Conservation (phyloP, 768 basidiomycete species). For the Amanita muscaria region DNA sequence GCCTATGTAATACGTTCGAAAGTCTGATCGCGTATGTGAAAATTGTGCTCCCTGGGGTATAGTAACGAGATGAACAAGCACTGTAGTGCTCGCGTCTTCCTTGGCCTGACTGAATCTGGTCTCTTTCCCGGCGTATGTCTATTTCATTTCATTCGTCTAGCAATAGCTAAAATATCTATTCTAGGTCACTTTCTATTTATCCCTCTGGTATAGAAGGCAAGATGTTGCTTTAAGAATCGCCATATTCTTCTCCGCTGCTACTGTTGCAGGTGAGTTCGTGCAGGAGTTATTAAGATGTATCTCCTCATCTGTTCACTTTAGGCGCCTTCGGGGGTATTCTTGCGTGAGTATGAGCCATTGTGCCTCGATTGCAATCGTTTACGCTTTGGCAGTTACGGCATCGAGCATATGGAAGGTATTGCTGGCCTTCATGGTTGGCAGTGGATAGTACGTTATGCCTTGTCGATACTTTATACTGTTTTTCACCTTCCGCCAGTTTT, state of each 20-base stretch:
- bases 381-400: slow-evolving; percentile 32
- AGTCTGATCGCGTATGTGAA: slow-evolving; percentile 16
- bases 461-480: not conserved
- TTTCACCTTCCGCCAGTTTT: slow-evolving; percentile 25
- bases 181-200: slow-evolving; percentile 37
- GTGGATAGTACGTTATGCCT: slow-evolving; percentile 33
- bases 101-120: slow-evolving; percentile 32
- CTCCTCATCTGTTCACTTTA: slow-evolving; percentile 14
- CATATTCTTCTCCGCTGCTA: slow-evolving; percentile 57
- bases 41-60: not conserved
- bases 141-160: not conserved
- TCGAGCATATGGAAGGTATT: slow-evolving; percentile 35
- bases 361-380: slow-evolving; percentile 6
- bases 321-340: slow-evolving; percentile 41
- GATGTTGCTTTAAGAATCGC: slow-evolving; percentile 53
- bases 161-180: not conserved
- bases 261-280: slow-evolving; percentile 31
- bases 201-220: slow-evolving; percentile 50
- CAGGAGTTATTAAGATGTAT: not conserved
- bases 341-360: slow-evolving; percentile 25
- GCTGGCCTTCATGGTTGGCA: slow-evolving; percentile 35
- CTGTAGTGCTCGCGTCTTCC: slow-evolving; percentile 28
- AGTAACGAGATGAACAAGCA: not conserved
- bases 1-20: slow-evolving; percentile 17
- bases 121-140: slow-evolving; percentile 29